Evolutionary conservation across 1,139 yeast species (phyloP).

Genomic region (Saccharomyces hybrid): DNA sequence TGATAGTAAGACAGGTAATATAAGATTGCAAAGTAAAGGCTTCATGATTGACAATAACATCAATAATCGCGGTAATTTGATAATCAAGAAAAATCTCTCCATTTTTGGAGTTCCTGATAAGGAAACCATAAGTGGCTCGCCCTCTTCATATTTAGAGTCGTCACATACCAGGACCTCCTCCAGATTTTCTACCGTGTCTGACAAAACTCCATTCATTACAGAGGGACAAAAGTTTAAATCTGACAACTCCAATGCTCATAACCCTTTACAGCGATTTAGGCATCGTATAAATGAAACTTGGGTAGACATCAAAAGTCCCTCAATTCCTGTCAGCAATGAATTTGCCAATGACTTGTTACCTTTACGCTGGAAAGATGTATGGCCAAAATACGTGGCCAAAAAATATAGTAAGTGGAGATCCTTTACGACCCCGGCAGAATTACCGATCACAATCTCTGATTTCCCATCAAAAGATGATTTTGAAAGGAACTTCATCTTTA

Average conservation of each 20-base stretch:
- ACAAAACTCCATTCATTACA: neutral
- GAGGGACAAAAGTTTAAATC: neutral
- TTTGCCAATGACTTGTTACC: slow-evolving; percentile 39
- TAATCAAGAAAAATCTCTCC: slow-evolving; percentile 1
- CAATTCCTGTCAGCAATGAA: slow-evolving; percentile 47
- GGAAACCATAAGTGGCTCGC: neutral
- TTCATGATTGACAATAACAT: neutral
- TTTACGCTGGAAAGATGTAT: slow-evolving; percentile 83
- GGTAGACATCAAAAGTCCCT: slow-evolving; percentile 65
- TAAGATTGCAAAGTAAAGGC: neutral
- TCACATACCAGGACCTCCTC: slow-evolving; percentile 6
- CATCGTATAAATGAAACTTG: slow-evolving; percentile 38
- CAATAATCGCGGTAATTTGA: neutral
- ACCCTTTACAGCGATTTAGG: neutral
- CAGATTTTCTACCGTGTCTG: neutral
- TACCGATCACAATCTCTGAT: slow-evolving; percentile 71
- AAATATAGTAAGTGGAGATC: slow-evolving; percentile 87
- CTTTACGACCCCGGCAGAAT: slow-evolving; percentile 82
- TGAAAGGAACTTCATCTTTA: slow-evolving; percentile 49
- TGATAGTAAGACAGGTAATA: neutral
- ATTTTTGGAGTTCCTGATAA: neutral
- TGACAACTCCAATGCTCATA: neutral
- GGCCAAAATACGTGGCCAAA: slow-evolving; percentile 60
- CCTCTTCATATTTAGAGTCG: slow-evolving; percentile 5
- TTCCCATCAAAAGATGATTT: slow-evolving; percentile 69